phyloP scores from a whole-genome alignment of 164 flowering plant species.

The Euptelea pleiosperma region DNA sequence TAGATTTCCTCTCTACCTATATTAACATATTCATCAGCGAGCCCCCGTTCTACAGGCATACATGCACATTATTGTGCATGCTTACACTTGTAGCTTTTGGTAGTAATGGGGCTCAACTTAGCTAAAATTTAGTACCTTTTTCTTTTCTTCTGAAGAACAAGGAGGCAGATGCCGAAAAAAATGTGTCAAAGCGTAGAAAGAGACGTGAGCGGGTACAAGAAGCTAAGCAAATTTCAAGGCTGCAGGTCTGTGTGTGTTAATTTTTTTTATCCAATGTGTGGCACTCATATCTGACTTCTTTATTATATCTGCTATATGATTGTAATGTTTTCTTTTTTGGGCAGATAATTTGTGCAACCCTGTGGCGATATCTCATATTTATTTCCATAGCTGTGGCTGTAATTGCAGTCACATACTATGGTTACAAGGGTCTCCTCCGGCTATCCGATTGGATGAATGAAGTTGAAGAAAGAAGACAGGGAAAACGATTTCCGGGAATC shows the following conservation, averaged over 20 bases:
- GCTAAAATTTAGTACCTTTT: background rate
- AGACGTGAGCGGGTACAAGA: conserved; percentile 53
- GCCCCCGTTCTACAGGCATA: too few relatives aligned
- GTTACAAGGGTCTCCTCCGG: conserved; percentile 72
- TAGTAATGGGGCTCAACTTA: background rate
- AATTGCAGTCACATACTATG: conserved; percentile 41
- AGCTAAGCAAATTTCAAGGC: conserved; percentile 36
- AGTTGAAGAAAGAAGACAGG: conserved; percentile 51
- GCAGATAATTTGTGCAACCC: conserved; percentile 44
- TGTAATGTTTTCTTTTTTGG: conserved; percentile 5
- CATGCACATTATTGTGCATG: background rate
- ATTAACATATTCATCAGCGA: background rate
- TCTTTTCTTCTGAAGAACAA: conserved; percentile 36
- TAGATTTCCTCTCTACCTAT: conserved; percentile 2
- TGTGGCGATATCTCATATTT: conserved; percentile 34
- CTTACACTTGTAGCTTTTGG: background rate
- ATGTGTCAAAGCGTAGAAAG: conserved; percentile 53
- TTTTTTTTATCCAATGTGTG: background rate
- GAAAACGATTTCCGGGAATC: conserved; percentile 33
- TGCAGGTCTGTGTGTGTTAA: conserved; percentile 49
- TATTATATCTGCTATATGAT: background rate
- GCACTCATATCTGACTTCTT: background rate
- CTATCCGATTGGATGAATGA: conserved; percentile 89
- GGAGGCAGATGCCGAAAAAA: conserved; percentile 36
- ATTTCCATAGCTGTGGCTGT: conserved; percentile 29